Base-by-base conservation (phyloP, 176 grass and related monocot genomes). In the Musa beccarii region DNA sequence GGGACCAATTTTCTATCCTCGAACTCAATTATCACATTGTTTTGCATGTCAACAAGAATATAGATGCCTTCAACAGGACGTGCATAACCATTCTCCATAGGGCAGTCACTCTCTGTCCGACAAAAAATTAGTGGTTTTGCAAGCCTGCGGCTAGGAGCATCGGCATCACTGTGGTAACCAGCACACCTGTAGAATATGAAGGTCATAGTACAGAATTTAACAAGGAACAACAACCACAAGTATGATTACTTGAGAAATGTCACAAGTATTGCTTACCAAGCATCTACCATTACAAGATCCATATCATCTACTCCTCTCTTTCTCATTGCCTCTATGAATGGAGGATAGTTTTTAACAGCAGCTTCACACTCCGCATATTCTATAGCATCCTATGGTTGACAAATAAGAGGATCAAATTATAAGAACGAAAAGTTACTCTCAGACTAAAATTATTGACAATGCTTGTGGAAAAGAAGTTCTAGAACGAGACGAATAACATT, bases 291-390 rank as follows among this genome's bases (percentile, higher is more conserved):
- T 62, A 99, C 91, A 75, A 99, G 89, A 63, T 99, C 96, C 96
- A 99, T 99, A 76, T 99, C 96, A 28, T 99, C 96, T 59, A 99
- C 89, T 26, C 96, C 96, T 86, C 96, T 94, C 90, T 81, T 94
- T 72, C 89, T 95, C 96, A 99, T 99, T 76, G 91, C 96, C 85
- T 99, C 96, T 73, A 99, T 83, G 69, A 99, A 99, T 68, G 86
- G 91, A 73, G 96, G 91, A 74, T 94, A 92, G 79, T 79, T 83
- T 81, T 99, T 95, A 11, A 99, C 96, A 52, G 79, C 85, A 73
- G 96, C 96, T 89, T 99, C 91, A 63, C 96, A 99, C 63, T 99
- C 96, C 65, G 96, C 96, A 83, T 99, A 99, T 78, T 99, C 96
- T 83, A 84, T 84, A 66, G 91, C 96, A 81, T 99, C 96, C 91